phyloP scores from a whole-genome alignment of 177 flowering plant species.

The Vitis hybrid region DNA sequence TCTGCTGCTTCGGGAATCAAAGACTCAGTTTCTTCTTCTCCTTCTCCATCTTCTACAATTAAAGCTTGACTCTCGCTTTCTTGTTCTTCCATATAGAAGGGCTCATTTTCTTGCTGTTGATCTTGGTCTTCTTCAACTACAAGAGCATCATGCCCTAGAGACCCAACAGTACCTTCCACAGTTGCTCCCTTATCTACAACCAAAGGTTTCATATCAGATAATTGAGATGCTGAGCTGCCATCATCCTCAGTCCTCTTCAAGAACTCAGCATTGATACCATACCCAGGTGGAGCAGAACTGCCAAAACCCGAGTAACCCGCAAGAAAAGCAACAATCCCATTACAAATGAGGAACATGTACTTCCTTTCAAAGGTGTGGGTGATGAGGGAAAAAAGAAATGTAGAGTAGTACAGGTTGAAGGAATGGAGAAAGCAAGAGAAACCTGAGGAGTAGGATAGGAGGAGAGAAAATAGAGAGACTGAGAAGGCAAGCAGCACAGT shows the following conservation, averaged over 20 bases:
- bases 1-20: background rate
- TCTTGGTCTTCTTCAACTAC: constrained; percentile 1
- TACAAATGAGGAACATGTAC: constrained; percentile 35
- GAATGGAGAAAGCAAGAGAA: constrained; percentile 19
- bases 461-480: constrained; percentile 30
- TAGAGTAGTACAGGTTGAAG: constrained; percentile 22
- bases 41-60: background rate
- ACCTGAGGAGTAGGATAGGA: constrained; percentile 27
- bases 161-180: background rate
- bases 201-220: constrained; percentile 2
- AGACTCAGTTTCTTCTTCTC: constrained; percentile 3
- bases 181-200: constrained; percentile 1
- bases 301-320: constrained; percentile 12
- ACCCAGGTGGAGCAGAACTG: constrained; percentile 11
- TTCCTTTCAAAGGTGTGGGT: constrained; percentile 30
- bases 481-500: constrained; percentile 24
- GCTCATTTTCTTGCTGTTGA: background rate
- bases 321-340: constrained; percentile 31
- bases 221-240: background rate
- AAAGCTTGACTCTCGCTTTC: constrained; percentile 9
- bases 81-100: background rate
- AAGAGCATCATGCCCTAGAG: constrained; percentile 2
- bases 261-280: background rate
- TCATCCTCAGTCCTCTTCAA: background rate
- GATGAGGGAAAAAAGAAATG: constrained; percentile 23